phyloP scores from a whole-genome alignment of 176 grass and related monocot species.

The Musa troglodytarum region DNA sequence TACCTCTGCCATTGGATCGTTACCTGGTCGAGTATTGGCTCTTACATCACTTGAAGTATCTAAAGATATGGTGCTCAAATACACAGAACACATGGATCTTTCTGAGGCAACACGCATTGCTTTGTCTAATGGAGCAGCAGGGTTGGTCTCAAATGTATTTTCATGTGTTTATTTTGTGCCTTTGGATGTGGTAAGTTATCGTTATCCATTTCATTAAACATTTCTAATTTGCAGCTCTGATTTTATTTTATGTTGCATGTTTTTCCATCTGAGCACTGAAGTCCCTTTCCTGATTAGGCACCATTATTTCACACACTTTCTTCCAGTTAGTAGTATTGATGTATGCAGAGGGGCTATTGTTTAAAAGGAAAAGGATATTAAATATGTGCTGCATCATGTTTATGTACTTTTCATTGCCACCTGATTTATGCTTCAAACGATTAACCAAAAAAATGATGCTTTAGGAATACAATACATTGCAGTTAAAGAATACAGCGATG shows the following conservation, averaged over 20 bases:
- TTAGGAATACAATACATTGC: too few species aligned
- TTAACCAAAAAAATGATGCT: too few species aligned
- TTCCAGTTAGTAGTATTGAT: not conserved
- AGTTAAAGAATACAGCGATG: too few species aligned
- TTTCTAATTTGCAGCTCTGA: not conserved
- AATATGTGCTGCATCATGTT: too few species aligned
- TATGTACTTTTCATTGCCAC: too few species aligned
- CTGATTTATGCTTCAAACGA: too few species aligned
- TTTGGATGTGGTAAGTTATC: slow-evolving; percentile 71
- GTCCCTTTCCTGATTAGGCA: not conserved
- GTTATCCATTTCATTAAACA: slow-evolving; percentile 9
- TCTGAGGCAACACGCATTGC: slow-evolving; percentile 66
- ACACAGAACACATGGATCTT: slow-evolving; percentile 47
- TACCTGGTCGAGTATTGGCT: slow-evolving; percentile 72
- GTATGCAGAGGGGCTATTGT: too few species aligned
- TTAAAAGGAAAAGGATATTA: too few species aligned
- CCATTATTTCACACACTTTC: not conserved
- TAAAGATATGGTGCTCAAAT: slow-evolving; percentile 75
- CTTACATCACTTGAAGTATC: slow-evolving; percentile 83
- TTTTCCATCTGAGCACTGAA: not conserved
- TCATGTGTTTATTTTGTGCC: slow-evolving; percentile 87
- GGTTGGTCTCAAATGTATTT: slow-evolving; percentile 61
- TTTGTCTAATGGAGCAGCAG: slow-evolving; percentile 61
- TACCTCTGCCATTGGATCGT: slow-evolving; percentile 65
- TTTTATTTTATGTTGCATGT: not conserved